Percentiles rank a stretch among this genome's conserved stretches.
These are phyloP conservation scores for Chlamydomonas sp. DNA, from an alignment of 139 green algal species.

Conservation along the genomic window DNA sequence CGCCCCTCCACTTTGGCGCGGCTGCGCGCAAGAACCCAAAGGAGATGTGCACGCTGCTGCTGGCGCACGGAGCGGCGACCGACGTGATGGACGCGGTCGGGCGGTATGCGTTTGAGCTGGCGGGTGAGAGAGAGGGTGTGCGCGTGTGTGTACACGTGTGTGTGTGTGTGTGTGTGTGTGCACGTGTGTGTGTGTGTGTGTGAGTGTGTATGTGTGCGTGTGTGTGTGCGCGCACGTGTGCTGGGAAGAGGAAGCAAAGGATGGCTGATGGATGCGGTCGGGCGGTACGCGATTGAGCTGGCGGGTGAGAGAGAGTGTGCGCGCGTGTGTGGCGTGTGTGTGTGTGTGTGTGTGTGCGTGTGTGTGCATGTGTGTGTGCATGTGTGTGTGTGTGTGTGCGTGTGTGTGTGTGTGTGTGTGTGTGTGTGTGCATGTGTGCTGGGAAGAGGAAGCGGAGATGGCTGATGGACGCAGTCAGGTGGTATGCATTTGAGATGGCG, in stretches of 20 bases:
- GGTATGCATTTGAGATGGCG: conserved; percentile 19
- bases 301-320: too few relatives aligned
- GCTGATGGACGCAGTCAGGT: conserved; percentile 17
- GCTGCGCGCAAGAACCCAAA: conserved; percentile 35
- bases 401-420: too few relatives aligned
- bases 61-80: conserved; percentile 35
- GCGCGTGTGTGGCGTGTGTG: neutral
- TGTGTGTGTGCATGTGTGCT: too few relatives aligned
- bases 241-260: too few relatives aligned
- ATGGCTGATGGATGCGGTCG: conserved; percentile 19
- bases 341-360: too few relatives aligned
- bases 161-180: too few relatives aligned
- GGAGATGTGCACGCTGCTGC: conserved; percentile 36
- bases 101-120: conserved; percentile 19
- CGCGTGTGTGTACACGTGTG: neutral
- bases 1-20: conserved; percentile 62
- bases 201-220: neutral
- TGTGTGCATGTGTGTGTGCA: neutral
- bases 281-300: conserved; percentile 19
- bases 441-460: too few relatives aligned
- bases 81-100: conserved; percentile 22
- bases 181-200: neutral
- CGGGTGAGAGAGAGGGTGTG: too few relatives aligned
- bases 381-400: neutral
- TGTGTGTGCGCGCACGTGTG: too few relatives aligned